Percentiles rank a stretch among this genome's conserved stretches.
These are phyloP conservation scores for Petunia hybrid DNA, from an alignment of 305 asterid species.

Conservation along the genomic window DNA sequence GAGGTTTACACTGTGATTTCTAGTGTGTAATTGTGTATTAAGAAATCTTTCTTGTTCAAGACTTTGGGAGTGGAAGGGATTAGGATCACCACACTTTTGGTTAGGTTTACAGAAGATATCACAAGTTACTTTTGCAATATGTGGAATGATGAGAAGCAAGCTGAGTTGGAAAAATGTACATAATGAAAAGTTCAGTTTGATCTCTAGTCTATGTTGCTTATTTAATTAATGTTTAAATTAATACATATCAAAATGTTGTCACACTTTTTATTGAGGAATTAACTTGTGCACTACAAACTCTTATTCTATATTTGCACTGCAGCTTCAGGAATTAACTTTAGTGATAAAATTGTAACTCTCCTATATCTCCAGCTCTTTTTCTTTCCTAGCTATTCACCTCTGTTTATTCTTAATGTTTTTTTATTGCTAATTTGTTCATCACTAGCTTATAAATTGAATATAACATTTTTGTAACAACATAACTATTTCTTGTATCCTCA, in stretches of 20 bases:
- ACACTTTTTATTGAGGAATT: too few relatives aligned
- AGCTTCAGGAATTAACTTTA: too few relatives aligned
- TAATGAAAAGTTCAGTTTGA: not conserved
- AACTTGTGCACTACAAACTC: too few relatives aligned
- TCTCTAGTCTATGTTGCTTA: not conserved
- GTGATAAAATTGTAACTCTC: too few relatives aligned
- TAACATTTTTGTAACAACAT: not conserved
- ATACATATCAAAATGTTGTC: too few relatives aligned
- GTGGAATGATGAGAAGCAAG: constrained; percentile 19
- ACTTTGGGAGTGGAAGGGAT: not conserved
- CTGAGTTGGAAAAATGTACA: constrained; percentile 5
- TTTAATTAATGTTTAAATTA: not conserved
- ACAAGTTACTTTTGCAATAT: constrained; percentile 14
- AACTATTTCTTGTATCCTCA: not conserved
- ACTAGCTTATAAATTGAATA: not conserved
- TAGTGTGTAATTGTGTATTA: not conserved
- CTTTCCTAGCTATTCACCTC: not conserved
- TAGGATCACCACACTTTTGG: not conserved
- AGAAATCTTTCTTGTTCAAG: not conserved
- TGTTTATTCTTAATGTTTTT: not conserved
- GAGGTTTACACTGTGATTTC: not conserved
- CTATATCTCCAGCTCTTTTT: not conserved
- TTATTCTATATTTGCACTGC: too few relatives aligned
- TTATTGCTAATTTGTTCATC: not conserved
- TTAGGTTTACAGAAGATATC: not conserved